These are phyloP conservation scores for Trametes hirsuta DNA, from an alignment of 1,284 basidiomycete species.

Conservation along the genomic window DNA sequence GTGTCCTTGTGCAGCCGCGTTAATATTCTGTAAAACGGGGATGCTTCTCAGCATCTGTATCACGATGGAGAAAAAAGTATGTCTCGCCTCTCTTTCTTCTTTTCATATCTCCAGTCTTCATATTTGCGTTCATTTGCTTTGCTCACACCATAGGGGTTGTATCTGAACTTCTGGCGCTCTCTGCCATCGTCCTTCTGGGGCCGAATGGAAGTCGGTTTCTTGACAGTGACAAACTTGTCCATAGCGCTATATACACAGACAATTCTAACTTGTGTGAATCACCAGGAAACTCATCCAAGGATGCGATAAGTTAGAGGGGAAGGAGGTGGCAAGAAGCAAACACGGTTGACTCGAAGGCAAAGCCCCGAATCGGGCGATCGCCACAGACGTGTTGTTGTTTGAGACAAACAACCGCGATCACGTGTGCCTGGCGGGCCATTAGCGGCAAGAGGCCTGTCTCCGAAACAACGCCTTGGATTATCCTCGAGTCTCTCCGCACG, in stretches of 20 bases:
- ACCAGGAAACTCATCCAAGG: constrained; percentile 8
- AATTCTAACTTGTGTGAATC: not conserved
- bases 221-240: constrained; percentile 46
- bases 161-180: constrained; percentile 31
- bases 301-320: not conserved
- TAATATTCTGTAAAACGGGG: constrained; percentile 31
- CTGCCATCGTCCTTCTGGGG: constrained; percentile 23
- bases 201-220: constrained; percentile 32
- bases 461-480: constrained; percentile 36
- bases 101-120: constrained; percentile 36
- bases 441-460: constrained; percentile 9
- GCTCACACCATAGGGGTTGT: constrained; percentile 38
- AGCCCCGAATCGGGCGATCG: not conserved
- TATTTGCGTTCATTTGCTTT: constrained; percentile 29
- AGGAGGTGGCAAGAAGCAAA: constrained; percentile 10
- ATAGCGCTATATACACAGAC: constrained; percentile 31
- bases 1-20: constrained; percentile 37
- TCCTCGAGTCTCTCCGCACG: constrained; percentile 24
- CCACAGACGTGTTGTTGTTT: constrained; percentile 35
- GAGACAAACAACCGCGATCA: constrained; percentile 21
- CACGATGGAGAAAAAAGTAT: not conserved
- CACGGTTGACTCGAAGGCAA: not conserved
- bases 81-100: constrained; percentile 33
- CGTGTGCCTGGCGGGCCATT: constrained; percentile 7
- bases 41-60: not conserved